Percentiles rank a stretch among this genome's conserved stretches.
Evolutionary conservation across 192 early-diverging fungal genomes (phyloP).

Genomic region (Coemansia brasiliensis): DNA sequence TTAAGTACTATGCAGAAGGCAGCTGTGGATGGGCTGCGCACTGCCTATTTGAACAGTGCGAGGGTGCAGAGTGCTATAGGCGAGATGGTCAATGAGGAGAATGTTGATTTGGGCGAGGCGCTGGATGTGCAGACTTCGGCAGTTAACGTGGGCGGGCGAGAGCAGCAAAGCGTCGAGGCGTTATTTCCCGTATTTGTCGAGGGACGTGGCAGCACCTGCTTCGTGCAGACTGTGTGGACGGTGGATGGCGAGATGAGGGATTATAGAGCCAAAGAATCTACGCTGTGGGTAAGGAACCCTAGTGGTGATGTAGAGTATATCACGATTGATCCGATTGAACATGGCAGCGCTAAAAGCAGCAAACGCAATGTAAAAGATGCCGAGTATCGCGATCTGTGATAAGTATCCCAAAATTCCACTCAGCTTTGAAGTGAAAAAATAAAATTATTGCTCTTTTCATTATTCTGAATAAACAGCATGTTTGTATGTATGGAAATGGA

Average conservation of each 20-base stretch:
- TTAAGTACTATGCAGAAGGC: neutral
- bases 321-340: constrained; percentile 3
- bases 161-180: constrained; percentile 12
- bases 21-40: constrained; percentile 8
- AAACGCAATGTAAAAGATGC: constrained; percentile 23
- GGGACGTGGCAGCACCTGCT: constrained; percentile 13
- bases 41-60: constrained; percentile 6
- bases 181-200: constrained; percentile 36
- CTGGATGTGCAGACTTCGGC: constrained; percentile 15
- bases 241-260: neutral
- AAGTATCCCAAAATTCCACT: constrained; percentile 3
- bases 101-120: constrained; percentile 25
- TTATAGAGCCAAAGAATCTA: constrained; percentile 7
- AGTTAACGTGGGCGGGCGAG: neutral
- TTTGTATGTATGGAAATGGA: neutral
- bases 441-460: neutral
- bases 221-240: constrained; percentile 22
- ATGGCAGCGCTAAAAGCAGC: constrained; percentile 1
- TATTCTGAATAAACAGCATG: neutral
- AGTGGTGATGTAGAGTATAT: neutral
- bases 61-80: constrained; percentile 3
- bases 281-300: constrained; percentile 1
- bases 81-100: neutral
- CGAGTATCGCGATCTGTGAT: constrained; percentile 40
- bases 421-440: too few species aligned